Conservation (phyloP, 1,284 basidiomycete genomes). For the Heliocybe sulcata region DNA sequence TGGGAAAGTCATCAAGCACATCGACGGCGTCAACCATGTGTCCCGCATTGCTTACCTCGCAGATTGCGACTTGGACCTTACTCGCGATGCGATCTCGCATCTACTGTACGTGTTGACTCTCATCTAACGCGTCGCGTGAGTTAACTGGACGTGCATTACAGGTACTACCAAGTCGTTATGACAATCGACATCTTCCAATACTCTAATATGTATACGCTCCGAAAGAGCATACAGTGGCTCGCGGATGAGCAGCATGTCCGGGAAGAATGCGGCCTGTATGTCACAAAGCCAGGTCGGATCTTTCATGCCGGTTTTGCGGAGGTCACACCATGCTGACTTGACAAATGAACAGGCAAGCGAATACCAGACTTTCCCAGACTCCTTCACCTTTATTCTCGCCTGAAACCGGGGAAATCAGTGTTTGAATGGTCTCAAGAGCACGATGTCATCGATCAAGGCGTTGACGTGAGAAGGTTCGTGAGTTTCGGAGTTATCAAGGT, state of each 20-base stretch:
- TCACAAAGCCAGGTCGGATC: slow-evolving; percentile 62
- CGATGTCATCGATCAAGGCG: slow-evolving; percentile 63
- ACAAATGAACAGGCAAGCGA: slow-evolving; percentile 30
- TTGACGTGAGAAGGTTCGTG: slow-evolving; percentile 92
- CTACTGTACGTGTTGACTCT: slow-evolving; percentile 57
- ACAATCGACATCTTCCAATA: slow-evolving; percentile 96
- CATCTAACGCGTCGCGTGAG: neutral
- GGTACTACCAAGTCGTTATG: slow-evolving; percentile 96
- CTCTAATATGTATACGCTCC: slow-evolving; percentile 94
- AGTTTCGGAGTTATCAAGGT: slow-evolving; percentile 98
- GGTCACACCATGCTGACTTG: slow-evolving; percentile 1
- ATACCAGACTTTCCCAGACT: slow-evolving; percentile 80
- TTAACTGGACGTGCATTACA: slow-evolving; percentile 19
- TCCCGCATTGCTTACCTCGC: slow-evolving; percentile 88
- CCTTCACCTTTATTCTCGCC: slow-evolving; percentile 77
- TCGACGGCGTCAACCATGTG: slow-evolving; percentile 90
- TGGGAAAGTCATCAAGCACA: slow-evolving; percentile 73
- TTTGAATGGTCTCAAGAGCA: slow-evolving; percentile 86
- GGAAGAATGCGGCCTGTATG: slow-evolving; percentile 86
- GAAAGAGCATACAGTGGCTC: slow-evolving; percentile 79
- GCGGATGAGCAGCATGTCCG: slow-evolving; percentile 78
- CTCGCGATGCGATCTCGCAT: slow-evolving; percentile 87
- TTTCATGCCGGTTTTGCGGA: neutral
- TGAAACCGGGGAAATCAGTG: slow-evolving; percentile 83
- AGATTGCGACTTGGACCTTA: slow-evolving; percentile 82